phyloP scores from a whole-genome alignment of 2,329 filamentous ascomycete species.

The Cercospora nicotianae region DNA sequence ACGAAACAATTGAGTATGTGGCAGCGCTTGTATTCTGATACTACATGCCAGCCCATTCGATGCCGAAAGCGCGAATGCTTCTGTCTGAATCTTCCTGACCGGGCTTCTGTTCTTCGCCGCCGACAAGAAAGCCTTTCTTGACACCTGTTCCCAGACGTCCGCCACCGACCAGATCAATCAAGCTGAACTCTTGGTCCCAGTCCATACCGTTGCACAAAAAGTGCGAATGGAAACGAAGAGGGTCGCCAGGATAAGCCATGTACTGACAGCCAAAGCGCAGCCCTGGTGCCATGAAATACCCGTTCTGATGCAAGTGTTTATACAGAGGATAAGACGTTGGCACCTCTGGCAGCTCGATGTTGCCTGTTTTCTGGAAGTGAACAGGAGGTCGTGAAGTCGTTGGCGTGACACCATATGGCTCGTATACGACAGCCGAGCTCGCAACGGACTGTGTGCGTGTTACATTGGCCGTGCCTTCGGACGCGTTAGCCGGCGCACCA shows the following conservation, averaged over 20 bases:
- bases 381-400: slow-evolving; percentile 52
- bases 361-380: slow-evolving; percentile 11
- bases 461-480: slow-evolving; percentile 17
- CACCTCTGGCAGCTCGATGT: slow-evolving; percentile 34
- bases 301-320: slow-evolving; percentile 71
- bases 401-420: slow-evolving; percentile 47
- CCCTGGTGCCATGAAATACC: slow-evolving; percentile 88
- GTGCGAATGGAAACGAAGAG: slow-evolving; percentile 91
- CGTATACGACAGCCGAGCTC: slow-evolving; percentile 16
- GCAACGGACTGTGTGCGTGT: slow-evolving; percentile 22
- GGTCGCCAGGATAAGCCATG: slow-evolving; percentile 92
- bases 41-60: slow-evolving; percentile 94
- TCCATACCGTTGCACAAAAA: slow-evolving; percentile 79
- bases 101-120: slow-evolving; percentile 57
- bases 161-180: slow-evolving; percentile 82
- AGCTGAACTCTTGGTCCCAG: slow-evolving; percentile 84
- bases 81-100: slow-evolving; percentile 35
- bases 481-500: slow-evolving; percentile 28
- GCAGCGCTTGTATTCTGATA: background rate
- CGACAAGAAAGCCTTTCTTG: slow-evolving; percentile 91
- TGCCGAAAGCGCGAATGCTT: slow-evolving; percentile 70
- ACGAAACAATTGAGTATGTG: too few species aligned
- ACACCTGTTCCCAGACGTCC: slow-evolving; percentile 89
- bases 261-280: slow-evolving; percentile 93
- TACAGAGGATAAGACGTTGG: slow-evolving; percentile 71